Conservation (phyloP, 73 alveolate genomes). For the Tetrahymena thermophila region DNA sequence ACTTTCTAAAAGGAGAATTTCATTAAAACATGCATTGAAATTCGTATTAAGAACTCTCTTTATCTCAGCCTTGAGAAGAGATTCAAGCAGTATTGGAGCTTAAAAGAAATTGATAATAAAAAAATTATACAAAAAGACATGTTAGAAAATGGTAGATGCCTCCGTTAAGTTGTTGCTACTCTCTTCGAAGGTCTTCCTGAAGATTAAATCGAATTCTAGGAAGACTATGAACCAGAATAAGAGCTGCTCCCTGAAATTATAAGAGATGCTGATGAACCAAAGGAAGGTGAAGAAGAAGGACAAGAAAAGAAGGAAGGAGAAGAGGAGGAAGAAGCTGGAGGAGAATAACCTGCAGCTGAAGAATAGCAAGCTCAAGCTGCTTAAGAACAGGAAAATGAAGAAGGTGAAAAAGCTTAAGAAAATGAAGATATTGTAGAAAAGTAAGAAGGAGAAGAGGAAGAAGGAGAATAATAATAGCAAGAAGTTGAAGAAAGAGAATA, state of each 20-base stretch:
- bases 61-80: neutral
- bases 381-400: neutral
- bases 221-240: neutral
- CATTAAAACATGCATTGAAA: neutral
- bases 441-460: neutral
- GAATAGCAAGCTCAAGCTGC: neutral
- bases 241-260: neutral
- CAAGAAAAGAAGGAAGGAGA: neutral
- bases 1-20: neutral
- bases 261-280: neutral
- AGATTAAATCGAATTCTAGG: neutral
- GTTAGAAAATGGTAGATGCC: neutral
- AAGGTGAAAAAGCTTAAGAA: neutral
- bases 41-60: neutral
- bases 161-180: neutral
- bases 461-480: neutral
- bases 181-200: neutral
- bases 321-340: neutral
- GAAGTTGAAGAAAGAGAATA: neutral
- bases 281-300: neutral
- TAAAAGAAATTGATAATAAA: neutral
- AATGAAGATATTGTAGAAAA: neutral
- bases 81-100: neutral
- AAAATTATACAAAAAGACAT: neutral
- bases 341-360: neutral